These are phyloP conservation scores for Hippophae rhamnoides DNA, from an alignment of 306 rosid genomes.

Conservation along the genomic window DNA sequence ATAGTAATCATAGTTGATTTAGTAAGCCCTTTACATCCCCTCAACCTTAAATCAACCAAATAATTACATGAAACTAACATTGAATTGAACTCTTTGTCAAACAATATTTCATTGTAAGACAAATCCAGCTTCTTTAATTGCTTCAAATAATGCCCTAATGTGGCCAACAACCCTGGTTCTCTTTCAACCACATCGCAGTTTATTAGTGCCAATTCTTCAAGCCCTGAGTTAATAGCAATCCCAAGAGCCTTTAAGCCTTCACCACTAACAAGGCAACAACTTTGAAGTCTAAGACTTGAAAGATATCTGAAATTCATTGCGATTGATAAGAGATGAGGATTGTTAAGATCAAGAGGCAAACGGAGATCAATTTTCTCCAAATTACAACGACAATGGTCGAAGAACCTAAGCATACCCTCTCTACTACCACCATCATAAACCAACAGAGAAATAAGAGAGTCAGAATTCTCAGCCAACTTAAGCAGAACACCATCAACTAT, in stretches of 20 bases:
- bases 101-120: constrained; percentile 67
- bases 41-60: constrained; percentile 51
- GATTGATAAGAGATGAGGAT: constrained; percentile 48
- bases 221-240: constrained; percentile 29
- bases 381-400: constrained; percentile 25
- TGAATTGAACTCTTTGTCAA: constrained; percentile 61
- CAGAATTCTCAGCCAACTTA: constrained; percentile 45
- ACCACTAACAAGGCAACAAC: constrained; percentile 73
- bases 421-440: constrained; percentile 84
- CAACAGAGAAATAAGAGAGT: constrained; percentile 43
- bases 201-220: constrained; percentile 65
- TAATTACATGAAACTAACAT: constrained; percentile 55
- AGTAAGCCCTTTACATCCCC: constrained; percentile 64
- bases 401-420: constrained; percentile 52
- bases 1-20: constrained; percentile 27
- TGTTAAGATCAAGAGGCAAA: constrained; percentile 71
- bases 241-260: constrained; percentile 64
- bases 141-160: constrained; percentile 70
- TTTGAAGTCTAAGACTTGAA: constrained; percentile 53
- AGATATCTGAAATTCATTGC: constrained; percentile 40
- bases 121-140: constrained; percentile 56
- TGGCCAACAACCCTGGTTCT: constrained; percentile 67
- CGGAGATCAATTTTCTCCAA: constrained; percentile 59
- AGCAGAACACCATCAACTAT: constrained; percentile 53
- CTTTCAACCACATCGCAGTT: constrained; percentile 82